A percentile compares a stretch with the other conserved stretches of the same genome.
These are phyloP conservation scores for Crithidia mellificae DNA, from an alignment of 208 protist species.

Conservation along the genomic window DNA sequence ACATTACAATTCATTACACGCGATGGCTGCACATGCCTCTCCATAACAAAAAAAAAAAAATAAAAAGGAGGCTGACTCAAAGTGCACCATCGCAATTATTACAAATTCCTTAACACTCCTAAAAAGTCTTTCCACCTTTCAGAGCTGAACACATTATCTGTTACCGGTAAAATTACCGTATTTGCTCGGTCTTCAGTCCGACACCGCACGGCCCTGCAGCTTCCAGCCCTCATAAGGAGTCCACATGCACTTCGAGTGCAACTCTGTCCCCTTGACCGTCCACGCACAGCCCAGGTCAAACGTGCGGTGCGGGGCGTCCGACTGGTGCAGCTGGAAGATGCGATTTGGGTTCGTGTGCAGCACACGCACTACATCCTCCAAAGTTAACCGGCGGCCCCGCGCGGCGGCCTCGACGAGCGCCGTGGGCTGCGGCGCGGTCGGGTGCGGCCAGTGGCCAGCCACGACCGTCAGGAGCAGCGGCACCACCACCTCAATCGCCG, in stretches of 20 bases:
- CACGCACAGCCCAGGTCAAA: constrained; percentile 60
- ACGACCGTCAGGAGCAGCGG: constrained; percentile 89
- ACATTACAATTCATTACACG: too few relatives aligned
- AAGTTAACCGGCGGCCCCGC: constrained; percentile 21
- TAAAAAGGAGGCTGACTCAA: too few relatives aligned
- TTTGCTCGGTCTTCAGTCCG: neutral
- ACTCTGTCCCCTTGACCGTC: constrained; percentile 55
- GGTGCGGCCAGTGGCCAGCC: constrained; percentile 72
- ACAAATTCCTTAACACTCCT: too few relatives aligned
- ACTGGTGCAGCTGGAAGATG: constrained; percentile 62
- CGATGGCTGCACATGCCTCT: too few relatives aligned
- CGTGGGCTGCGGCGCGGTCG: constrained; percentile 47
- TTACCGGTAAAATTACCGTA: too few relatives aligned
- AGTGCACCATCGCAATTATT: too few relatives aligned
- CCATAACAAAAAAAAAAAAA: too few relatives aligned
- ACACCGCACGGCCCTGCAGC: constrained; percentile 59
- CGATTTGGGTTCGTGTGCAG: constrained; percentile 80
- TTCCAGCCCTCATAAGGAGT: constrained; percentile 83
- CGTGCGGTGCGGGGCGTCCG: constrained; percentile 27
- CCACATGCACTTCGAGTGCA: constrained; percentile 87
- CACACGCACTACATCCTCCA: constrained; percentile 67
- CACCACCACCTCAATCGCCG: constrained; percentile 90
- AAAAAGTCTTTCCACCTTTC: neutral
- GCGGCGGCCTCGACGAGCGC: constrained; percentile 37
- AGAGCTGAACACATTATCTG: too few relatives aligned